Conservation (phyloP, 2,329 filamentous ascomycete species). For the Zymoseptoria crescenta region DNA sequence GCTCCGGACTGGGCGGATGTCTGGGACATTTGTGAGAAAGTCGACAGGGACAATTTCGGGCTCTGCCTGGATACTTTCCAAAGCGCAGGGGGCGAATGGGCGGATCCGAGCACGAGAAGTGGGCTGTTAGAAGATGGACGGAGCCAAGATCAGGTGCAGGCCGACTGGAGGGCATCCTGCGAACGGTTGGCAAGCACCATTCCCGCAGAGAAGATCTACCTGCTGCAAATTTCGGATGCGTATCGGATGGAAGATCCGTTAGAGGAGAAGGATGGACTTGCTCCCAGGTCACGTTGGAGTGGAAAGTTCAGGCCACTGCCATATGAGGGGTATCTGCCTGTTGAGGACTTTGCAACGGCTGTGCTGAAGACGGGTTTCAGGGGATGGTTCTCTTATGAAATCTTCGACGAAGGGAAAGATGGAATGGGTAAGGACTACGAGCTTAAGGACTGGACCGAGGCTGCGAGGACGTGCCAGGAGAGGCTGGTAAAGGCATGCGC, state of each 20-base stretch:
- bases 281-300: slow-evolving; percentile 62
- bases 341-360: slow-evolving; percentile 55
- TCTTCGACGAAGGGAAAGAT: slow-evolving; percentile 55
- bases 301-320: slow-evolving; percentile 62
- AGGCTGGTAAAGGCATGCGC: slow-evolving; percentile 32
- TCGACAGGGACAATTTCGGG: slow-evolving; percentile 59
- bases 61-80: slow-evolving; percentile 75
- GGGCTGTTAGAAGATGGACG: slow-evolving; percentile 48
- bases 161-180: slow-evolving; percentile 28
- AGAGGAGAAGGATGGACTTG: slow-evolving; percentile 42
- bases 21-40: slow-evolving; percentile 59
- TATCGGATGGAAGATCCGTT: slow-evolving; percentile 56
- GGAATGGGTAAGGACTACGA: slow-evolving; percentile 48
- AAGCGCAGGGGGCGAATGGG: slow-evolving; percentile 64
- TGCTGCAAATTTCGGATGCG: slow-evolving; percentile 68
- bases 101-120: slow-evolving; percentile 57
- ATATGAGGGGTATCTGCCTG: slow-evolving; percentile 63
- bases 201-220: slow-evolving; percentile 62
- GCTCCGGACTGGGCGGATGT: slow-evolving; percentile 61
- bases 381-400: slow-evolving; percentile 61
- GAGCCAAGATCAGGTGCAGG: slow-evolving; percentile 40
- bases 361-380: slow-evolving; percentile 61
- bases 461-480: slow-evolving; percentile 25
- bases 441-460: slow-evolving; percentile 31
- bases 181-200: slow-evolving; percentile 49